Evolutionary conservation across 148 eudicot species (phyloP).

Genomic region (Silene latifolia): DNA sequence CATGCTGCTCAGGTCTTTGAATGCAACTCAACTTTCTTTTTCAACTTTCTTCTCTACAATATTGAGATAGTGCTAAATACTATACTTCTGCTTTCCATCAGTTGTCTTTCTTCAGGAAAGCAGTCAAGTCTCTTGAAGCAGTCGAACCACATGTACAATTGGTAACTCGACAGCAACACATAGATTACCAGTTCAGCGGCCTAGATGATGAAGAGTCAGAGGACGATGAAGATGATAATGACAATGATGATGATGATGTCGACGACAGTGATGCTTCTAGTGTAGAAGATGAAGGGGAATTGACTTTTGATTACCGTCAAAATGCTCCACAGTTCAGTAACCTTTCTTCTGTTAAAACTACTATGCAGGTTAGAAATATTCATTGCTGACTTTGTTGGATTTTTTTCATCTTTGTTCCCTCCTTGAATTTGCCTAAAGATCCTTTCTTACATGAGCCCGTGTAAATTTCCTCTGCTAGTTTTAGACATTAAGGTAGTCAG

Average conservation of each 20-base stretch:
- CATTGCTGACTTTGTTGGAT: constrained; percentile 5
- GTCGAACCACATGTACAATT: constrained; percentile 80
- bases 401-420: background rate
- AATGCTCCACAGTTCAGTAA: constrained; percentile 32
- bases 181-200: constrained; percentile 78
- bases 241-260: constrained; percentile 24
- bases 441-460: background rate
- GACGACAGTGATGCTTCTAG: constrained; percentile 34
- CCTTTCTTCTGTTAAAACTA: constrained; percentile 35
- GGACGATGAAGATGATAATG: constrained; percentile 34
- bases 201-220: constrained; percentile 60
- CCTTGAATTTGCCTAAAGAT: background rate
- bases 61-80: constrained; percentile 6
- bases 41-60: background rate
- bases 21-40: background rate
- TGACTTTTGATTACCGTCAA: constrained; percentile 53
- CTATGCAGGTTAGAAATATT: constrained; percentile 60
- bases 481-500: background rate
- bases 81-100: constrained; percentile 35
- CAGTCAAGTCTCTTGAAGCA: constrained; percentile 69
- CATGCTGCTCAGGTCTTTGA: constrained; percentile 87
- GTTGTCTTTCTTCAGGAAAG: constrained; percentile 75
- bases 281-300: constrained; percentile 41
- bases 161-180: constrained; percentile 73
- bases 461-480: background rate